Conservation (phyloP, 164 flowering plant genomes). For the Umbilicus rupestris region DNA sequence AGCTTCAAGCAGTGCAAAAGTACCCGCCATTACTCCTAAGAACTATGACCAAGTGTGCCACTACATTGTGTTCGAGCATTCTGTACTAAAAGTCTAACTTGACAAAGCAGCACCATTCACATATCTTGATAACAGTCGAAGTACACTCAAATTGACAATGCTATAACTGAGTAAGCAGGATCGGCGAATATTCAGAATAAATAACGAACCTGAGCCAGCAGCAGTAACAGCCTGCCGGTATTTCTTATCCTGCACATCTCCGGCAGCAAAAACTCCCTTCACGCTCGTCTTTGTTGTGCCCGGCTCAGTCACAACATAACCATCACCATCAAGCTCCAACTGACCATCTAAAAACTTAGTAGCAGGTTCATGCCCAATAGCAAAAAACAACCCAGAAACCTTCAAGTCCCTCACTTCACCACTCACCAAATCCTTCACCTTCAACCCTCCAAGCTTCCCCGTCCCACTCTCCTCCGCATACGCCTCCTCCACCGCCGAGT, state of each 20-base stretch:
- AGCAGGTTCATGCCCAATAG: slow-evolving; percentile 97
- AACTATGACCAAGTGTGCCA: neutral
- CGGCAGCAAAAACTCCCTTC: slow-evolving; percentile 87
- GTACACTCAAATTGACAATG: no score
- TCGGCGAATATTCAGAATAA: neutral
- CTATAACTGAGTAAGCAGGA: neutral
- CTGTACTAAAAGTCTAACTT: neutral
- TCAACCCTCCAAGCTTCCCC: slow-evolving; percentile 50
- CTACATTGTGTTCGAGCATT: neutral
- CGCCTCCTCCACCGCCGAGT: slow-evolving; percentile 66
- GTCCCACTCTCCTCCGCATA: slow-evolving; percentile 36
- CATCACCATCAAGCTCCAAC: slow-evolving; percentile 68
- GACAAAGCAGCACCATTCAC: no score
- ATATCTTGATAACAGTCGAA: no score
- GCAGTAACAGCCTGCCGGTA: slow-evolving; percentile 95
- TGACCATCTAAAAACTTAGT: slow-evolving; percentile 84
- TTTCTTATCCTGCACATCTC: slow-evolving; percentile 98
- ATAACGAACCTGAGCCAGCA: slow-evolving; percentile 77
- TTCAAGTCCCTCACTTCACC: slow-evolving; percentile 62
- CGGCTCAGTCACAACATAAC: slow-evolving; percentile 71
- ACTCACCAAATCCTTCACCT: slow-evolving; percentile 57
- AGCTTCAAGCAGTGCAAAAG: no score
- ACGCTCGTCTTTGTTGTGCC: slow-evolving; percentile 80
- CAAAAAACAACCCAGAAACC: slow-evolving; percentile 83
- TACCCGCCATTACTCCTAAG: no score